A percentile compares a stretch with the other conserved stretches of the same genome.
These are phyloP conservation scores for Gossypium anomalum DNA, from an alignment of 345 rosid genomes.

Conservation along the genomic window DNA sequence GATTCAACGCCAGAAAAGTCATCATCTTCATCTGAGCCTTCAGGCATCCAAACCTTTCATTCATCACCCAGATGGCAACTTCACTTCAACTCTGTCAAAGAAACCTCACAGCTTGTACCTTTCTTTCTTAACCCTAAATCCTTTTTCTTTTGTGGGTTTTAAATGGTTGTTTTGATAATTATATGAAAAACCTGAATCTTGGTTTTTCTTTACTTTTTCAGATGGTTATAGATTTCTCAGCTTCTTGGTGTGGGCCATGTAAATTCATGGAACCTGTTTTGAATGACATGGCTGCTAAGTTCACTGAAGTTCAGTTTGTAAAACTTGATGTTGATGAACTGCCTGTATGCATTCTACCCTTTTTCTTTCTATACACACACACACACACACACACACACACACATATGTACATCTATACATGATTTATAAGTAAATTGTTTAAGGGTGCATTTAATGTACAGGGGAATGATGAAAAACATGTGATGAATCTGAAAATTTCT, in stretches of 20 bases:
- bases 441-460: neutral
- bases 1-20: conserved; percentile 10
- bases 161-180: neutral
- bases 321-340: conserved; percentile 85
- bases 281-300: conserved; percentile 39
- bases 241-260: conserved; percentile 91
- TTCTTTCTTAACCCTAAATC: neutral
- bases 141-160: too few relatives aligned
- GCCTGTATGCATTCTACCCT: conserved; percentile 40
- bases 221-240: conserved; percentile 78
- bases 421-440: neutral
- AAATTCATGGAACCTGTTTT: conserved; percentile 57
- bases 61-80: conserved; percentile 73
- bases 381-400: too few relatives aligned
- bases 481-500: neutral
- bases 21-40: conserved; percentile 23
- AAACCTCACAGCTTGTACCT: conserved; percentile 54
- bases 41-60: conserved; percentile 44
- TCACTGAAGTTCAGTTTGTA: conserved; percentile 52
- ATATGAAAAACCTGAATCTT: conserved; percentile 2
- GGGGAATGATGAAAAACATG: too few relatives aligned
- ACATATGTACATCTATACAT: neutral
- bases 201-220: conserved; percentile 13
- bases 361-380: neutral
- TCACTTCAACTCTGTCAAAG: conserved; percentile 61